Evolutionary conservation across 768 basidiomycete species (phyloP), one percentile per base, ranked within the genome.

Genomic region (Termitomyces sp.): DNA sequence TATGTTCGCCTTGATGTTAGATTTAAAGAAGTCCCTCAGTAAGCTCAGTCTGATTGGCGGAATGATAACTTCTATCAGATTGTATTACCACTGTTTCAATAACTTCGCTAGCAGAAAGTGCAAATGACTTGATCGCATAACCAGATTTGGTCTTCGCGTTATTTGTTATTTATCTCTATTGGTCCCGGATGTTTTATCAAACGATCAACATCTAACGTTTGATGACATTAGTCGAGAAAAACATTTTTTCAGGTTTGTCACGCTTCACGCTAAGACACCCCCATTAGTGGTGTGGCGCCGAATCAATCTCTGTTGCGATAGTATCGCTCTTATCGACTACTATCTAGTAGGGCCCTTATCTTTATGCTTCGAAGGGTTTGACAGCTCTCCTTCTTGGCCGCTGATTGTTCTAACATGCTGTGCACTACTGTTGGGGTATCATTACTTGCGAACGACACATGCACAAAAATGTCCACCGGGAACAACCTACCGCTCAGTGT

Each of bases 1-100:
- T 88, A 81, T 59, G 83, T 86, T 47, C 77, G 81, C 41, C 75
- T 75, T 54, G 81, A 84, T 67, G 79, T 87, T 26, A 68, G 60
- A 43, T 71, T 71, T 55, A 70, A 68, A 59, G 69, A 56, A 42
- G 55, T 53, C 19, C 38, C 49, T 42, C 54, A 50, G 41, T 57
- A 62, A 44, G 17, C n/a, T 6, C 7, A 28, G 1, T 19, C 14
- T 28, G 35, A 41, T 35, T 55, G 9, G 35, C 14, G 35, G 35
- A 35, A 35, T 12, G 35, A 30, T 49, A n/a, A 43, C 31, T 21
- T 43, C 1, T 19, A 3, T 43, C 12, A 33, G 30, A 28, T 51
- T 35, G 19, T 38, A n/a, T 31, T n/a, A 53, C 31, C 17, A 11
- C 11, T 33, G 19, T 31, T 6, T 47, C 5, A 38, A 30, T 1